A percentile compares a stretch with the other conserved stretches of the same genome.
These are phyloP conservation scores for Fusarium zealandicum DNA, from an alignment of 2,329 filamentous ascomycete species.

Conservation along the genomic window DNA sequence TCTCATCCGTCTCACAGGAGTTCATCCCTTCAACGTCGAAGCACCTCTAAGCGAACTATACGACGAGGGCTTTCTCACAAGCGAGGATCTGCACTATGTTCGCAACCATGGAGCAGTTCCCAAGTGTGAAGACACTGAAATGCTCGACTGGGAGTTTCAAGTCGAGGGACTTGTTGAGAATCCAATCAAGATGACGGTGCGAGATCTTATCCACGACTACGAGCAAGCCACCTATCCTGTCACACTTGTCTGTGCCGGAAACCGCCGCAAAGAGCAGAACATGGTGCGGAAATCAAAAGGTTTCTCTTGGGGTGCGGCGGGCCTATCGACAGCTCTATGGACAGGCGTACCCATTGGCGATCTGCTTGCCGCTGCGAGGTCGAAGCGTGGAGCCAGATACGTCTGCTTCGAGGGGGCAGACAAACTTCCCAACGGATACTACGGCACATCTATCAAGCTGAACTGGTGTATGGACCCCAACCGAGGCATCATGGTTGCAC, in stretches of 20 bases:
- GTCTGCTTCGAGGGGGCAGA: constrained; percentile 94
- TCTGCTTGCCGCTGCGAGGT: constrained; percentile 72
- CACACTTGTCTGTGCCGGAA: constrained; percentile 90
- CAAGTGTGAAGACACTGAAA: constrained; percentile 72
- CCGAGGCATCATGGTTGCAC: constrained; percentile 83
- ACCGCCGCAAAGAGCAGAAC: constrained; percentile 92
- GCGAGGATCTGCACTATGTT: constrained; percentile 88
- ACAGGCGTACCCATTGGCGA: constrained; percentile 82
- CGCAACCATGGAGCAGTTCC: constrained; percentile 89
- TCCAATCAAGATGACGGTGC: constrained; percentile 74
- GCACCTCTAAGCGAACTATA: constrained; percentile 80
- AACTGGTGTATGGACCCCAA: constrained; percentile 88
- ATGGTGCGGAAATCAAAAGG: constrained; percentile 89
- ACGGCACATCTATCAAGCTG: constrained; percentile 86
- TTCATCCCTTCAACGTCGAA: constrained; percentile 92
- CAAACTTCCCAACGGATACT: constrained; percentile 85
- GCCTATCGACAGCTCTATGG: constrained; percentile 85
- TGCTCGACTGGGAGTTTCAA: constrained; percentile 81
- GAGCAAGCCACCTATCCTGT: constrained; percentile 86
- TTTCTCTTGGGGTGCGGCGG: constrained; percentile 92
- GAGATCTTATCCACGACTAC: constrained; percentile 75
- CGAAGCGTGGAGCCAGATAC: constrained; percentile 75
- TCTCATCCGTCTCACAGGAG: constrained; percentile 84
- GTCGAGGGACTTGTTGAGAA: constrained; percentile 85
- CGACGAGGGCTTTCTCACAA: constrained; percentile 83